Evolutionary conservation across 352 stramenopile genomes (phyloP).

Genomic region (Thraustochytrium aureum): DNA sequence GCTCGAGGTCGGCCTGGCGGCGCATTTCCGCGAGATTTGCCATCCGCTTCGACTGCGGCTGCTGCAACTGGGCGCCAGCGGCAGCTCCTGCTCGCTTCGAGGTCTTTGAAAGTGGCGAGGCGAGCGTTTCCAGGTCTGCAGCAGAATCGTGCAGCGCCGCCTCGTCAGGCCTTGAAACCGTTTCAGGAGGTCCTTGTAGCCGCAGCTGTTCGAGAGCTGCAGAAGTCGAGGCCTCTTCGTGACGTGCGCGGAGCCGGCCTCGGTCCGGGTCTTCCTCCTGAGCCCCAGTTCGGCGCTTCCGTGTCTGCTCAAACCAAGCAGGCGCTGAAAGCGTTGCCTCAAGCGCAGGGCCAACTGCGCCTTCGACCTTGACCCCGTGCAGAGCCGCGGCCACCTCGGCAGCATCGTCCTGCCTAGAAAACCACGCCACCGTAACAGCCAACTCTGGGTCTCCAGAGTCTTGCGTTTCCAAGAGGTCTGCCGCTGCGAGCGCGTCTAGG

Average conservation of each 20-base stretch:
- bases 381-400: not conserved
- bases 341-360: not conserved
- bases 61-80: too few relatives aligned
- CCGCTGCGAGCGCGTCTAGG: too few relatives aligned
- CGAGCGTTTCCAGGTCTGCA: not conserved
- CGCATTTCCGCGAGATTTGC: constrained; percentile 1
- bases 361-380: not conserved
- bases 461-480: too few relatives aligned
- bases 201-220: not conserved
- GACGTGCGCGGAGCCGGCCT: not conserved
- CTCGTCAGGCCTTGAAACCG: not conserved
- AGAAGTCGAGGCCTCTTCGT: not conserved
- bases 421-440: too few relatives aligned
- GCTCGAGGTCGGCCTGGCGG: constrained; percentile 34
- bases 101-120: not conserved
- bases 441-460: too few relatives aligned
- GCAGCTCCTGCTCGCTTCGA: too few relatives aligned
- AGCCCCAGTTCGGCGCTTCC: constrained; percentile 12
- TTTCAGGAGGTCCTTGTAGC: not conserved
- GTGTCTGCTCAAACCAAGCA: not conserved
- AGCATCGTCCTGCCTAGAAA: not conserved
- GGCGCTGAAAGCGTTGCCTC: not conserved
- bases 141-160: not conserved
- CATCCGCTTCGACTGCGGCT: not conserved
- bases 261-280: not conserved